These are phyloP conservation scores for Diddensiella transvaalensis DNA, from an alignment of 805 yeast genomes.

Conservation along the genomic window DNA sequence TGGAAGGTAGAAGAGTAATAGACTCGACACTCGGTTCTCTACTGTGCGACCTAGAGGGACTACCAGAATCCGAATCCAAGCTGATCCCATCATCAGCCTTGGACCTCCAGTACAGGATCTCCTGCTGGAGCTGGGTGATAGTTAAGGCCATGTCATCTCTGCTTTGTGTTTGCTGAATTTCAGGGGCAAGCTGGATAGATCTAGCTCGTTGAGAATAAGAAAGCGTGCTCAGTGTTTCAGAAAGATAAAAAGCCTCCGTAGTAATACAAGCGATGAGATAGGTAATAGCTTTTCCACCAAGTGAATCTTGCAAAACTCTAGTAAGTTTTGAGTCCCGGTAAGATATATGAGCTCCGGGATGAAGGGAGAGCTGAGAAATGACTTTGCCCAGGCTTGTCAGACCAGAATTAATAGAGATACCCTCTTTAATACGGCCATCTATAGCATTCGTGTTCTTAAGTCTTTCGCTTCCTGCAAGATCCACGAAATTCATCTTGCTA, in stretches of 20 bases:
- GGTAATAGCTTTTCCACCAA: slow-evolving; percentile 86
- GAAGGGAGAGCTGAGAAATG: slow-evolving; percentile 38
- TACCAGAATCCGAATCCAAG: neutral
- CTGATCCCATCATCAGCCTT: neutral
- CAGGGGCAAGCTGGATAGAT: slow-evolving; percentile 26
- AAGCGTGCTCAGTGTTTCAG: slow-evolving; percentile 25
- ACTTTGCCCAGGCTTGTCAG: slow-evolving; percentile 65
- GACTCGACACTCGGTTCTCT: neutral
- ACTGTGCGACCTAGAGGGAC: neutral
- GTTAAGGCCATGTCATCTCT: slow-evolving; percentile 18
- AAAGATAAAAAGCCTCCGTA: slow-evolving; percentile 30
- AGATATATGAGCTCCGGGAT: slow-evolving; percentile 36
- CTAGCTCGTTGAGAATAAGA: slow-evolving; percentile 26
- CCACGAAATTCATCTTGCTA: slow-evolving; percentile 60
- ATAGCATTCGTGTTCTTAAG: slow-evolving; percentile 48
- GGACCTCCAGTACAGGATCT: slow-evolving; percentile 19
- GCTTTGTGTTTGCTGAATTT: slow-evolving; percentile 19
- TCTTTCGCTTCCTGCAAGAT: slow-evolving; percentile 70
- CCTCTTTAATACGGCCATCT: slow-evolving; percentile 52
- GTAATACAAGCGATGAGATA: slow-evolving; percentile 79
- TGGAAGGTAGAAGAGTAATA: neutral
- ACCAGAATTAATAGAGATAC: slow-evolving; percentile 62
- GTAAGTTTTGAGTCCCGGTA: slow-evolving; percentile 69
- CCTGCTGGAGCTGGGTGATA: slow-evolving; percentile 17
- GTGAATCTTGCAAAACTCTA: slow-evolving; percentile 69